Evolutionary conservation across 2,329 filamentous ascomycete species (phyloP).

Genomic region (Fusarium paranaense): DNA sequence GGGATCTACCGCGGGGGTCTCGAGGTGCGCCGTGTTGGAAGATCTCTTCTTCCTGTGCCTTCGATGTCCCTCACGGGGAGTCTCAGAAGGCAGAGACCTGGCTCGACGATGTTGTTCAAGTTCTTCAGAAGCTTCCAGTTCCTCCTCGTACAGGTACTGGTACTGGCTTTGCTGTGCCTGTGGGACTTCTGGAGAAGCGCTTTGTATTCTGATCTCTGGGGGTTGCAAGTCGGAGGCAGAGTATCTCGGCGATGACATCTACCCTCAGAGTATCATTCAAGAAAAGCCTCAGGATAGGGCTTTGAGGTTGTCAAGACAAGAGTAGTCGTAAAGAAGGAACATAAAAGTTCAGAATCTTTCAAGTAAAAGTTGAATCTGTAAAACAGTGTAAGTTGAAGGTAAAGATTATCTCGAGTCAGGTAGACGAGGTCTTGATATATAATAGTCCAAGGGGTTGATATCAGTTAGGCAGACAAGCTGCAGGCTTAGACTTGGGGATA

Average conservation of each 20-base stretch:
- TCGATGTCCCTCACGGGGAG: slow-evolving; percentile 1
- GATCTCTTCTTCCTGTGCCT: slow-evolving; percentile 32
- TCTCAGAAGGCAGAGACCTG: slow-evolving; percentile 24
- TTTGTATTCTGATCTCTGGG: slow-evolving; percentile 45
- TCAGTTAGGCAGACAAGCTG: slow-evolving; percentile 15
- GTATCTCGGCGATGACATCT: slow-evolving; percentile 42
- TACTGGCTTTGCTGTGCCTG: slow-evolving; percentile 1
- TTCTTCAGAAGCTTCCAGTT: slow-evolving; percentile 13
- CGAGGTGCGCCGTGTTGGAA: slow-evolving; percentile 9
- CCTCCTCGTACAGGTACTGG: slow-evolving; percentile 3
- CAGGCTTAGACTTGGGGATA: slow-evolving; percentile 14
- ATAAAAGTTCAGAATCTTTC: slow-evolving; percentile 9
- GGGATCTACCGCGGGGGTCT: slow-evolving; percentile 6
- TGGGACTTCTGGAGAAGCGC: slow-evolving; percentile 40
- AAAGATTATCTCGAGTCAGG: slow-evolving; percentile 1
- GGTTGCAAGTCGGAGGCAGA: slow-evolving; percentile 31
- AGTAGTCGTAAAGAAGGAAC: background rate
- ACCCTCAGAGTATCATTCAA: slow-evolving; percentile 32
- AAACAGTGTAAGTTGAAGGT: background rate
- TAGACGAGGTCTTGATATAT: background rate
- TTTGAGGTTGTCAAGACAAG: background rate
- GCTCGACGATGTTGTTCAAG: slow-evolving; percentile 31
- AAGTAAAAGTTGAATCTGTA: background rate
- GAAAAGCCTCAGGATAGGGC: background rate
- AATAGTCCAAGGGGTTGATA: background rate